A percentile compares a stretch with the other conserved stretches of the same genome.
These are phyloP conservation scores for Reticulascus tulasneorum DNA, from an alignment of 2,329 filamentous ascomycete species.

Conservation along the genomic window DNA sequence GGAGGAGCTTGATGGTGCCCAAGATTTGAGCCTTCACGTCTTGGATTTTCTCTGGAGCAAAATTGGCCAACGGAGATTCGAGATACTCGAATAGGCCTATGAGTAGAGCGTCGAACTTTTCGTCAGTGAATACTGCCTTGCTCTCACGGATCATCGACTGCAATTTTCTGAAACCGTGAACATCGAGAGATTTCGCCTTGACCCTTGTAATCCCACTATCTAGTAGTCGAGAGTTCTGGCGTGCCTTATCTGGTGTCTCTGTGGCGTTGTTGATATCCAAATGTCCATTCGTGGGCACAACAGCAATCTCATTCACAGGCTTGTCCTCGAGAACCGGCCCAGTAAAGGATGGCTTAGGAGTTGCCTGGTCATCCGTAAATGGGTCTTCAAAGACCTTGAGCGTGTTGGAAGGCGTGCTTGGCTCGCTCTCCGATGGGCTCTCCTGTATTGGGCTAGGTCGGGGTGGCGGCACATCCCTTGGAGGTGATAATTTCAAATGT, in stretches of 20 bases:
- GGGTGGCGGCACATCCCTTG: neutral
- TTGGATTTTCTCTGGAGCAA: slow-evolving; percentile 61
- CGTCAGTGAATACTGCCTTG: slow-evolving; percentile 58
- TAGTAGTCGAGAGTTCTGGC: slow-evolving; percentile 59
- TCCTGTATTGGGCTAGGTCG: slow-evolving; percentile 1
- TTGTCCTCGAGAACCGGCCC: slow-evolving; percentile 55
- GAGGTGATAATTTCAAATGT: slow-evolving; percentile 22
- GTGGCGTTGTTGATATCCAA: slow-evolving; percentile 13
- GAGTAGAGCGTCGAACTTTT: slow-evolving; percentile 66
- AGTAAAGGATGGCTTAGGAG: slow-evolving; percentile 41
- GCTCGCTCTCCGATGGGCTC: slow-evolving; percentile 11
- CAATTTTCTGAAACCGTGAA: slow-evolving; percentile 75
- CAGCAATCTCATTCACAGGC: slow-evolving; percentile 54
- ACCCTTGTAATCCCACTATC: slow-evolving; percentile 73
- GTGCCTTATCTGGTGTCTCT: slow-evolving; percentile 47
- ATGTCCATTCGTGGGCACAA: slow-evolving; percentile 9
- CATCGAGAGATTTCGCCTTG: slow-evolving; percentile 67
- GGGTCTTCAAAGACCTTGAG: slow-evolving; percentile 62
- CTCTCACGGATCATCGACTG: slow-evolving; percentile 70
- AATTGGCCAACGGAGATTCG: slow-evolving; percentile 52
- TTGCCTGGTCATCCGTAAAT: slow-evolving; percentile 44
- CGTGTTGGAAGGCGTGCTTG: slow-evolving; percentile 28
- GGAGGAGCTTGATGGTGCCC: slow-evolving; percentile 68
- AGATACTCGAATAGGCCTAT: slow-evolving; percentile 68
- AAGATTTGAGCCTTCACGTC: slow-evolving; percentile 73